Evolutionary conservation across 192 early-diverging fungal species (phyloP), one percentile per base, ranked within the genome.

Genomic region (Kappamyces sp.): DNA sequence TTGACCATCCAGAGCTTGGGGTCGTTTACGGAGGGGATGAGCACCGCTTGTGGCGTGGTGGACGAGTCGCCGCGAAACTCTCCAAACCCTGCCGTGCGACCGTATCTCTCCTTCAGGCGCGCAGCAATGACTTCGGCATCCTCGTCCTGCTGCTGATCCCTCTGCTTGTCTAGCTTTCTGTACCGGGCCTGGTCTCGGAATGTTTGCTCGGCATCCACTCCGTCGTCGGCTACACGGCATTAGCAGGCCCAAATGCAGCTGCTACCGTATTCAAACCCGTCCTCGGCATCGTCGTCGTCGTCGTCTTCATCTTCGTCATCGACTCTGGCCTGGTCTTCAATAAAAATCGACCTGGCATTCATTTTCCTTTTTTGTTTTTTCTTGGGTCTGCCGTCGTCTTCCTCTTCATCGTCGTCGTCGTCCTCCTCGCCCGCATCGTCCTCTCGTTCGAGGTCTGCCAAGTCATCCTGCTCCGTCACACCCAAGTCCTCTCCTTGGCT

Each of bases 1-100:
- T 80, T 71, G 50, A 91, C 80, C 67, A 93, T 81, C 91, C 92
- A 99, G 52, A 97, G 68, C 57, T 88, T 88, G 48, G 96, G 94
- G 63, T 94, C 89, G 48, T 84, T 73, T 38, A 93, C 86, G 38
- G 84, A 84, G 0, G 94, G 91, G 53, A 93, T 76, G 14, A 94
- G 79, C 57, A 93, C 68, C 41, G 81, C 66, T 59, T 89, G 87
- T 11, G 91, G 90, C 41, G 88, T 80, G 45, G 83, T 73, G 49
- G 81, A 74, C n/a, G 78, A 66, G 35, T 68, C 74, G 6, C 72
- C 79, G 5, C 59, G 67, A 69, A 49, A 62, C 61, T 14, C 53
- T 65, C 37, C 63, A 62, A 47, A 71, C 66, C 3, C 66, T 65
- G 58, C 73, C 71, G 47, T 84, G 73, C 53, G 80, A 77, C 59